Evolutionary conservation across 2,329 filamentous ascomycete genomes (phyloP).

Genomic region (Ophioceras dolichostomum): DNA sequence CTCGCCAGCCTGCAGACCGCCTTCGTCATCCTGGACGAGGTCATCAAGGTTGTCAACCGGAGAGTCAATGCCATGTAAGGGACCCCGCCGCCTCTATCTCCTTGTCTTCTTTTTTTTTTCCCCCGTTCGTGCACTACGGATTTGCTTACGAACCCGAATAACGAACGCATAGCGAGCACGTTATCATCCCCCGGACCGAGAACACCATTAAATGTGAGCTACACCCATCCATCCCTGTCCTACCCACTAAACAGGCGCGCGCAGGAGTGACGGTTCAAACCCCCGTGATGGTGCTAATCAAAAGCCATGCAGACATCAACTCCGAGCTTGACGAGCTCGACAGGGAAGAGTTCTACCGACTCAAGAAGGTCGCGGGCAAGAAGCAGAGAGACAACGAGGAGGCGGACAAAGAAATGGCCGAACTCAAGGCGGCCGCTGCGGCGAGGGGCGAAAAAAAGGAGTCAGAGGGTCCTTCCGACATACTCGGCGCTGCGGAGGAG

Average conservation of each 20-base stretch:
- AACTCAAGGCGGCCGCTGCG: constrained; percentile 46
- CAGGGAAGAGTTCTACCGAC: constrained; percentile 91
- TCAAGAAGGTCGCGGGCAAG: constrained; percentile 89
- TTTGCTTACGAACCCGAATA: too few relatives aligned
- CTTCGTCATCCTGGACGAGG: constrained; percentile 95
- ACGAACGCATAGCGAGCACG: constrained; percentile 51
- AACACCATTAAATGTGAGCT: constrained; percentile 93
- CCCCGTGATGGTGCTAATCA: background rate
- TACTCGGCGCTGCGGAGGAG: constrained; percentile 66
- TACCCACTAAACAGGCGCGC: too few relatives aligned
- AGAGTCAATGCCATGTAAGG: constrained; percentile 91
- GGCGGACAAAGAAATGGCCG: constrained; percentile 63
- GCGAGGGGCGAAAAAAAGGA: constrained; percentile 22
- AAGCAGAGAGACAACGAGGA: constrained; percentile 67
- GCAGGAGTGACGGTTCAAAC: too few relatives aligned
- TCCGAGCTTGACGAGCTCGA: constrained; percentile 96
- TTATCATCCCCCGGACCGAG: constrained; percentile 95
- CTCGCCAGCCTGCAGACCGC: constrained; percentile 90
- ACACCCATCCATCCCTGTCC: too few relatives aligned
- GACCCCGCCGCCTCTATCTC: background rate
- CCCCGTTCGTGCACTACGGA: too few relatives aligned
- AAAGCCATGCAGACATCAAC: constrained; percentile 61
- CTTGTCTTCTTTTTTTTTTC: background rate
- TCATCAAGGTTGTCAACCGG: constrained; percentile 97
- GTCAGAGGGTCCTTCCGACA: constrained; percentile 37